A percentile compares a stretch with the other conserved stretches of the same genome.
Conservation (phyloP, 2,329 filamentous ascomycete genomes). For the Aureobasidium sp. region DNA sequence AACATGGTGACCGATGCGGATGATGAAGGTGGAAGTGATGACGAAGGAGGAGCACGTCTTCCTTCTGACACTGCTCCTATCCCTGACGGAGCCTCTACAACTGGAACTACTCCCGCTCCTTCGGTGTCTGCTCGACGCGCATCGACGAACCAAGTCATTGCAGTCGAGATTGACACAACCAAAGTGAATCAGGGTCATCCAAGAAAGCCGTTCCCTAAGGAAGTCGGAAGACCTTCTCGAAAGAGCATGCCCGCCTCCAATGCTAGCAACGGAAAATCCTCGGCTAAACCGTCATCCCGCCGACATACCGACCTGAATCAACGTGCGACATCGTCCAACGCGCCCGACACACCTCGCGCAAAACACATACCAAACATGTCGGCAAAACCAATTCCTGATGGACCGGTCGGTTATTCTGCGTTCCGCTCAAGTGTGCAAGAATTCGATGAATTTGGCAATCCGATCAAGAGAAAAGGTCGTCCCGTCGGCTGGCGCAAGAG, state of each 20-base stretch:
- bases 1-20: constrained; percentile 30
- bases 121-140: background rate
- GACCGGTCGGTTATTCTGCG: constrained; percentile 35
- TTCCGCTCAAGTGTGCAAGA: constrained; percentile 31
- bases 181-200: background rate
- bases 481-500: constrained; percentile 45
- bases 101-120: background rate
- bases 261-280: background rate
- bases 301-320: background rate
- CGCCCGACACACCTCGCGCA: background rate
- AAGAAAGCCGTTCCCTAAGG: constrained; percentile 8
- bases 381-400: background rate
- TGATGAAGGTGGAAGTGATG: constrained; percentile 27
- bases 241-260: background rate
- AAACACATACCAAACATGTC: constrained; percentile 10
- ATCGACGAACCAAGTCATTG: background rate
- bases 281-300: background rate
- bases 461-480: constrained; percentile 39
- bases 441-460: constrained; percentile 28
- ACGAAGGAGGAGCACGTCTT: constrained; percentile 2
- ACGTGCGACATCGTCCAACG: background rate
- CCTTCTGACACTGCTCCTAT: background rate
- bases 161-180: background rate
- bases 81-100: background rate
- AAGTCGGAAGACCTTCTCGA: background rate